Base-by-base conservation (phyloP, 2,329 filamentous ascomycete species). In the Phyllosticta citriasiana region DNA sequence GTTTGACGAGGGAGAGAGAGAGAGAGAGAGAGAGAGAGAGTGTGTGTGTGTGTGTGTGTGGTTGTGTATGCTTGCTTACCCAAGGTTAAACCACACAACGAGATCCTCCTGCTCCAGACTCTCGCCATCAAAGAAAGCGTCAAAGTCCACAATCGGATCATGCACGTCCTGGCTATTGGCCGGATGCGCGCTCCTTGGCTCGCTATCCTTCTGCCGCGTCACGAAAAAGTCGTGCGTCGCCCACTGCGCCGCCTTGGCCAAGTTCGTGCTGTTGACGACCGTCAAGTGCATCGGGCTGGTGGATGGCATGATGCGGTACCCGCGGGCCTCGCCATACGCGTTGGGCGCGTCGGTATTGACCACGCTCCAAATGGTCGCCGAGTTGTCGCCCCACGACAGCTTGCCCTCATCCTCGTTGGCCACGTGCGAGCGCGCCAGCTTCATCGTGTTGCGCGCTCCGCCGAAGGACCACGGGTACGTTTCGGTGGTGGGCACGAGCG, bases 211-310 rank as follows among this genome's bases (percentile, higher is more conserved):
- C 6, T 76, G 79, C 62, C 73, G 71, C 1, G 80, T 76, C 19
- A 82, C 73, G 66, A 77, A 80, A 4, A 85, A 65, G 66, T 84
- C 78, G 63, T 81, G 73, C 19, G 75, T 76, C 2, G 80, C 78
- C 74, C 78, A 84, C 25, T 73, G 70, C 0, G 76, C 79, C 0
- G 79, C 73, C 40, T 79, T 77, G 10, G 69, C 72, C 0, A 80
- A 67, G 14, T 76, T 77, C 10, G 73, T 76, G 4, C 79, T 81
- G 65, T 83, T 75, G 30, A 75, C 59, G 14, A 82, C 75, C 0
- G 80, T 81, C 47, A 84, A 66, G 63, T 81, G 66, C 33, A 67
- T 65, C 2, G 66, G 61, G 16, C 63, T 60, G 6, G 64, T 63
- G 1, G 65, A 51, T 2, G 66, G 66, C 4, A 67, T 59, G 57